These are phyloP conservation scores for Kickxella alabastrina DNA, from an alignment of 192 early-diverging fungal species.

Conservation along the genomic window DNA sequence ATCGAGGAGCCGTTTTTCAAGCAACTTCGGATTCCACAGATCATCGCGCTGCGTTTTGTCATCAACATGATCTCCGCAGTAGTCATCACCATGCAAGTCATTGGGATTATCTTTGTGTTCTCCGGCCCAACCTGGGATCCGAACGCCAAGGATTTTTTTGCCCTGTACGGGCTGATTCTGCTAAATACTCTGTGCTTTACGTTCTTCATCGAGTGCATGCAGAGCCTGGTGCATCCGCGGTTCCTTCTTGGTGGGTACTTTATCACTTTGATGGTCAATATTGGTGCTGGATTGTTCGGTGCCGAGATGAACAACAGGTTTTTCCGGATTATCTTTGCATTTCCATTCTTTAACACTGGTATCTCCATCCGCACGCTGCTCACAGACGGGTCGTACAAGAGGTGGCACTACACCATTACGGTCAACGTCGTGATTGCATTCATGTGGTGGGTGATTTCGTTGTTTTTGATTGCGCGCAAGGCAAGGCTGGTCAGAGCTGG, in stretches of 20 bases:
- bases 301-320: slow-evolving; percentile 47
- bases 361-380: slow-evolving; percentile 33
- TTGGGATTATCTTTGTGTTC: slow-evolving; percentile 40
- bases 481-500: slow-evolving; percentile 36
- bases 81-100: slow-evolving; percentile 28
- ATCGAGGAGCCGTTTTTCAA: slow-evolving; percentile 49
- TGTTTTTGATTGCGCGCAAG: slow-evolving; percentile 46
- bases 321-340: slow-evolving; percentile 43
- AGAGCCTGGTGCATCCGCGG: slow-evolving; percentile 46
- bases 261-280: slow-evolving; percentile 40
- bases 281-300: slow-evolving; percentile 38
- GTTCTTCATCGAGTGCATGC: slow-evolving; percentile 49
- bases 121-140: slow-evolving; percentile 37
- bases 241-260: slow-evolving; percentile 44
- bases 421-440: slow-evolving; percentile 27
- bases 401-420: slow-evolving; percentile 22
- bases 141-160: slow-evolving; percentile 35
- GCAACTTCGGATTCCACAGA: slow-evolving; percentile 23
- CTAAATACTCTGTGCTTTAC: slow-evolving; percentile 39
- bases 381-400: slow-evolving; percentile 33
- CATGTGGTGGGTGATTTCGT: slow-evolving; percentile 40
- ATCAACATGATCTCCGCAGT: slow-evolving; percentile 33
- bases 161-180: slow-evolving; percentile 30
- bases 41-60: slow-evolving; percentile 24
- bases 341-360: slow-evolving; percentile 33